Evolutionary conservation across 2,329 filamentous ascomycete species (phyloP).

Genomic region (Cladophialophora psammophila): DNA sequence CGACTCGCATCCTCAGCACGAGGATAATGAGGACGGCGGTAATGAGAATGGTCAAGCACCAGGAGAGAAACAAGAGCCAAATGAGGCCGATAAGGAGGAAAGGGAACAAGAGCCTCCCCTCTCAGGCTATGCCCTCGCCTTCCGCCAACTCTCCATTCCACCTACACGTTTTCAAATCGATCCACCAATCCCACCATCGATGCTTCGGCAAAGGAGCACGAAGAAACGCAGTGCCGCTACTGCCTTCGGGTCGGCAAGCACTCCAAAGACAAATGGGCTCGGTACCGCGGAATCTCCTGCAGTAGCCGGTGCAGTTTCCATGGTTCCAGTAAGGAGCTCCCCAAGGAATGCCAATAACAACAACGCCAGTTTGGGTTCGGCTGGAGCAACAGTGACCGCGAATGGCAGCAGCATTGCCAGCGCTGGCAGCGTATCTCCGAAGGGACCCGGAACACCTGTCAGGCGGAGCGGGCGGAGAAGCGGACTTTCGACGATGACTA

Average conservation of each 20-base stretch:
- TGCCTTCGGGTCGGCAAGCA: constrained; percentile 29
- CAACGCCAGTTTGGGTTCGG: neutral
- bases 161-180: constrained; percentile 41
- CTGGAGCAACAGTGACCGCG: constrained; percentile 1
- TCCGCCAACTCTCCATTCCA: constrained; percentile 37
- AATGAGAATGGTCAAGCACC: constrained; percentile 5
- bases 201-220: constrained; percentile 37
- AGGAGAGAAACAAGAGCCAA: constrained; percentile 1
- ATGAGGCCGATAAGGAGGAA: constrained; percentile 5
- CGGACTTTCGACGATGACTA: constrained; percentile 31
- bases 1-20: constrained; percentile 7
- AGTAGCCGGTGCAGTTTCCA: constrained; percentile 4
- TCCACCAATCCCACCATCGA: constrained; percentile 39
- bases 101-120: constrained; percentile 20
- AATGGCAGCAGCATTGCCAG: constrained; percentile 29
- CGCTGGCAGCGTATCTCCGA: constrained; percentile 24
- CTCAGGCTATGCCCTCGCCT: constrained; percentile 39
- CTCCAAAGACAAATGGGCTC: constrained; percentile 23
- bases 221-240: constrained; percentile 34
- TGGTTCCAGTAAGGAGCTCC: constrained; percentile 36
- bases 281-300: neutral
- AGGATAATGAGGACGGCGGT: neutral
- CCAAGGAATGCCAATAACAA: constrained; percentile 33
- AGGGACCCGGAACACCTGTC: constrained; percentile 31
- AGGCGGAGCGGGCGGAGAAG: constrained; percentile 37